A percentile compares a stretch with the other conserved stretches of the same genome.
These are phyloP conservation scores for Salicornia ramosissima DNA, from an alignment of 148 eudicot species.

Conservation along the genomic window DNA sequence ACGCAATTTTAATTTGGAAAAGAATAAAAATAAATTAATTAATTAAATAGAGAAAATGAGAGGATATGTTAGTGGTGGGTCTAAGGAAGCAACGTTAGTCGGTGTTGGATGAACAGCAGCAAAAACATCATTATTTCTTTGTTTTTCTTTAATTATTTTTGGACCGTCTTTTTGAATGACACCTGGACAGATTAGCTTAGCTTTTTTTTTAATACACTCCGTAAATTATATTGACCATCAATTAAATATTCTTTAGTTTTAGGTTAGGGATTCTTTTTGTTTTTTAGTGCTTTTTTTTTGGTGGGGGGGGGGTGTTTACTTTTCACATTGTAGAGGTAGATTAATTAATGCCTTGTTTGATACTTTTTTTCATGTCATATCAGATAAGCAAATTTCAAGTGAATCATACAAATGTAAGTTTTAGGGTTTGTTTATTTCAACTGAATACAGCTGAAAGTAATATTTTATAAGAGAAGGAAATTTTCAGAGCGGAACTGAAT, in stretches of 20 bases:
- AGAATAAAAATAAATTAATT: neutral
- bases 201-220: neutral
- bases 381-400: too few species aligned
- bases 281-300: too few species aligned
- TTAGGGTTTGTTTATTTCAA: too few species aligned
- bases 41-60: neutral
- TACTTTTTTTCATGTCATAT: too few species aligned
- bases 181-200: conserved; percentile 4
- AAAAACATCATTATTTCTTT: neutral
- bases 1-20: neutral
- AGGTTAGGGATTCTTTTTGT: neutral
- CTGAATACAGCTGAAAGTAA: too few species aligned
- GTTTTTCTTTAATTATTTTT: neutral
- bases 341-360: too few species aligned
- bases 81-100: conserved; percentile 16
- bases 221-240: too few species aligned
- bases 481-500: too few species aligned
- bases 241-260: conserved; percentile 1
- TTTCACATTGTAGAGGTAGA: too few species aligned
- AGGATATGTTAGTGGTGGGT: conserved; percentile 13
- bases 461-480: too few species aligned
- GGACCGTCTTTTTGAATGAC: neutral
- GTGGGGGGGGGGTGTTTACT: too few species aligned
- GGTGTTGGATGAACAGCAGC: conserved; percentile 7
- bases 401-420: too few species aligned